Base-by-base conservation (phyloP, 495 filamentous ascomycete genomes). In the Podospora anserina region DNA sequence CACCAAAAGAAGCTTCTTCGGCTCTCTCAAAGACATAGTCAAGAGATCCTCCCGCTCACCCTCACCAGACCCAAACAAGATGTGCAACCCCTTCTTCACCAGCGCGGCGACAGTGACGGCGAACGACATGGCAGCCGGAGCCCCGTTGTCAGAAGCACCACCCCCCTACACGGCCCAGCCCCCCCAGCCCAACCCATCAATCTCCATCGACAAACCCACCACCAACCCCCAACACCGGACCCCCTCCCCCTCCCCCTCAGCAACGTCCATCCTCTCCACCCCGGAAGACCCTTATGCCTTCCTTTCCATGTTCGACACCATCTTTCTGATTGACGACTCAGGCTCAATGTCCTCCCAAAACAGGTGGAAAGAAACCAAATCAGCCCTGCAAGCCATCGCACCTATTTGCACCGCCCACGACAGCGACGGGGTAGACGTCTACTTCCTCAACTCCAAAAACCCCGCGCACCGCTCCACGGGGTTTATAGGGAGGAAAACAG, bases 281-380 rank as follows among this genome's bases (percentile, higher is more conserved):
- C 56, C 69, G 11, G 90, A 94, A 71, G 88, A 91, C 77, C 86
- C 82, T 1, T 96, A 92, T 76, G 85, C 87, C n/a, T 96, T 97
- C 79, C 92, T 98, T 28, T 70, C 72, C n/a, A 84, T 84, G 61
- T 98, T 97, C 78, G 92, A 98, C 83, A 98, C 94, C 32, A 79
- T 94, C 66, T 95, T 99, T 81, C 81, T 99, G 0, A 92, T 99
- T 76, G 95, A 99, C 76, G 95, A 99, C 84, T 92, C 89, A 61
- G 86, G 88, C 34, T 92, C 88, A 76, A 99, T 99, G 95, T 82
- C 28, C n/a, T 19, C 83, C n/a, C 92, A 89, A 66, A 70, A 77
- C 15, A 85, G 85, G 57, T 99, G 95, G 95, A 78, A 80, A 20
- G 92, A 97, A 79, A 91, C 91, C 32, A 81, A 85, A 53, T 78